A percentile compares a stretch with the other conserved stretches of the same genome.
These are phyloP conservation scores for Chalciporus sp. DNA, from an alignment of 1,284 basidiomycete genomes.

Conservation along the genomic window DNA sequence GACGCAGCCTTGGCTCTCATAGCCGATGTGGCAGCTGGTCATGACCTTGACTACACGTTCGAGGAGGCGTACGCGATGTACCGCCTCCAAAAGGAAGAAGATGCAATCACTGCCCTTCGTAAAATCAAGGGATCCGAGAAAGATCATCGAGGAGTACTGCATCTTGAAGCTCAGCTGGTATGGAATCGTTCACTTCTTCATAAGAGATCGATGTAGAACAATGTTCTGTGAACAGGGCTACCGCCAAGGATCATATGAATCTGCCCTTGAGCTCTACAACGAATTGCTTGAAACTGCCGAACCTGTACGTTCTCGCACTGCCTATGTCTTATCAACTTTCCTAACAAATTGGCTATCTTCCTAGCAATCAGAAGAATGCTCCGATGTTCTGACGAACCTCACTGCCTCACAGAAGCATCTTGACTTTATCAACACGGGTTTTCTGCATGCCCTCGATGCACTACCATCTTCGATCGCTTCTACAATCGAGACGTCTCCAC, in stretches of 20 bases:
- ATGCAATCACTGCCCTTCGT: constrained; percentile 59
- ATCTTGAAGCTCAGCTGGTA: constrained; percentile 86
- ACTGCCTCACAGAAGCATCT: constrained; percentile 77
- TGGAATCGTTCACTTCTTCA: constrained; percentile 29
- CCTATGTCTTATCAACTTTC: constrained; percentile 1
- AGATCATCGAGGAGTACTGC: constrained; percentile 65
- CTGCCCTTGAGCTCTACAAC: constrained; percentile 75
- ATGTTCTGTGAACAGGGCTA: constrained; percentile 56
- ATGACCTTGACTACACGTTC: constrained; percentile 47
- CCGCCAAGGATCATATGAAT: constrained; percentile 73
- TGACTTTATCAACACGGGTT: constrained; percentile 77
- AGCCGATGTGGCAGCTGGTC: constrained; percentile 28
- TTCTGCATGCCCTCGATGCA: constrained; percentile 60
- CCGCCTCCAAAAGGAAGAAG: constrained; percentile 71
- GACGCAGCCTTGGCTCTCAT: constrained; percentile 57
- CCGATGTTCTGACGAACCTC: constrained; percentile 83
- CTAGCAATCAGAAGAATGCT: constrained; percentile 83
- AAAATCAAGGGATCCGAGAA: constrained; percentile 47
- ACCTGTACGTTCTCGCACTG: constrained; percentile 50
- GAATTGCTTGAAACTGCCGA: constrained; percentile 75
- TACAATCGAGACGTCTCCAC: constrained; percentile 61
- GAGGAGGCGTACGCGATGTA: constrained; percentile 84
- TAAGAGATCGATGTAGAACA: constrained; percentile 19
- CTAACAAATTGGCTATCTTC: constrained; percentile 10
- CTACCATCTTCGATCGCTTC: constrained; percentile 53